Percentiles rank a stretch among this genome's conserved stretches.
Evolutionary conservation across 805 yeast genomes (phyloP).

Genomic region (Saccharomycodes ludwigii): DNA sequence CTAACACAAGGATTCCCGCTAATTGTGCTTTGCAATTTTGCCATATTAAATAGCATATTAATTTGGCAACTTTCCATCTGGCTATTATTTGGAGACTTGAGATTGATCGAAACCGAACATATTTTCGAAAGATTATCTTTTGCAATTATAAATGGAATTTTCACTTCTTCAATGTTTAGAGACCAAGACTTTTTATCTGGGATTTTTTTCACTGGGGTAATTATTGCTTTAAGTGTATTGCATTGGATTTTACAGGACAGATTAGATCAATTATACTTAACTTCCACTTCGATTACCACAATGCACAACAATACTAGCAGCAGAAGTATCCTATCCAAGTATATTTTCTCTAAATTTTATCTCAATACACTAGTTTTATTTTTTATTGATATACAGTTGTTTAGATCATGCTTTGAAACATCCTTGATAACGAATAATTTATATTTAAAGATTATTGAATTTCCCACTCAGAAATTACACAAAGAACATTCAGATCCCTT

Average conservation of each 20-base stretch:
- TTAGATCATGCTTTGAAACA: slow-evolving; percentile 40
- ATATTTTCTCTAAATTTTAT: slow-evolving; percentile 27
- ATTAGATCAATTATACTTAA: slow-evolving; percentile 36
- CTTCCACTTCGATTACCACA: no score
- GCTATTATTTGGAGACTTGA: slow-evolving; percentile 59
- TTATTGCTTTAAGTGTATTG: slow-evolving; percentile 49
- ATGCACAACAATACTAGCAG: no score
- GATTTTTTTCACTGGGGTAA: slow-evolving; percentile 24
- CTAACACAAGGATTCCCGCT: slow-evolving; percentile 38
- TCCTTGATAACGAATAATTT: slow-evolving; percentile 25
- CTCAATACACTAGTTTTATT: slow-evolving; percentile 33
- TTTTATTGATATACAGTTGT: slow-evolving; percentile 37
- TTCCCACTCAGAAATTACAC: no score
- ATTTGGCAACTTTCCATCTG: slow-evolving; percentile 38
- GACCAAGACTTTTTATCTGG: slow-evolving; percentile 36
- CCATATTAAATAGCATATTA: slow-evolving; percentile 25
- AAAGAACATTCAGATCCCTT: no score
- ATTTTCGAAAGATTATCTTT: slow-evolving; percentile 53
- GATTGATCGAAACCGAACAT: slow-evolving; percentile 68
- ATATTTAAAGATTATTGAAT: slow-evolving; percentile 17
- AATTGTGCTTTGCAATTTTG: slow-evolving; percentile 31
- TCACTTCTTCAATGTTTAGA: slow-evolving; percentile 42
- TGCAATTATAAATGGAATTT: slow-evolving; percentile 48
- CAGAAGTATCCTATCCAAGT: slow-evolving; percentile 20
- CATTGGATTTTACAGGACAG: slow-evolving; percentile 58